Percentiles rank a stretch among this genome's conserved stretches.
Evolutionary conservation across 805 yeast genomes (phyloP).

Genomic region (Pichia thaimueangensis): DNA sequence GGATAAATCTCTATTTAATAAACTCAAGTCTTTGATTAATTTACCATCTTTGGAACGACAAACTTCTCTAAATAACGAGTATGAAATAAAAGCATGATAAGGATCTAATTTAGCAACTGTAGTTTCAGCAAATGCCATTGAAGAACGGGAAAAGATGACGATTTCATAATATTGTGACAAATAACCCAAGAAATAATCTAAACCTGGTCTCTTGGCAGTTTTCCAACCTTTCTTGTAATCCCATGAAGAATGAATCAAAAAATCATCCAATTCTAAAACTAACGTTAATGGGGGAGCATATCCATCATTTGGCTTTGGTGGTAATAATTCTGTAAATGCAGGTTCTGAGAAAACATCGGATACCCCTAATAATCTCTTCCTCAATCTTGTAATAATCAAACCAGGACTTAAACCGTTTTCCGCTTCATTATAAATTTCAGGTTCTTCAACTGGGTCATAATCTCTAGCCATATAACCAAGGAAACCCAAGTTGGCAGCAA

Average conservation of each 20-base stretch:
- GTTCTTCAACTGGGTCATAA: constrained; percentile 76
- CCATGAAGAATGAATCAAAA: constrained; percentile 90
- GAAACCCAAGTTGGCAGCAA: constrained; percentile 49
- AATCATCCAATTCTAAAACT: constrained; percentile 83
- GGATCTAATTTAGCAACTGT: constrained; percentile 90
- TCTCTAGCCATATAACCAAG: constrained; percentile 68
- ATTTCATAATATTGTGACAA: constrained; percentile 93
- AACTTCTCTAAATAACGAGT: constrained; percentile 85
- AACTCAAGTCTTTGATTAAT: constrained; percentile 80
- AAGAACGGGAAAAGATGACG: constrained; percentile 81
- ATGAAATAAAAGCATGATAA: constrained; percentile 78
- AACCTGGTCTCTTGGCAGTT: constrained; percentile 98
- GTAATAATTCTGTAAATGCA: constrained; percentile 84
- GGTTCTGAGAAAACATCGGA: constrained; percentile 89
- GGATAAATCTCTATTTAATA: constrained; percentile 83
- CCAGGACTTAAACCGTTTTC: constrained; percentile 67
- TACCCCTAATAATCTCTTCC: constrained; percentile 64
- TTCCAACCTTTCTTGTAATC: constrained; percentile 91
- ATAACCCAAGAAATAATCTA: constrained; percentile 92
- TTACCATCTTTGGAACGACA: constrained; percentile 86
- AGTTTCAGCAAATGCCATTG: constrained; percentile 78
- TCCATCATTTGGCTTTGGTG: constrained; percentile 86
- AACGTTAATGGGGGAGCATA: constrained; percentile 89
- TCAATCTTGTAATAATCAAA: constrained; percentile 62
- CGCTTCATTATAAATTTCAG: constrained; percentile 32